Conservation (phyloP, 2,329 filamentous ascomycete species). For the Bimuria novae-zelandiae region DNA sequence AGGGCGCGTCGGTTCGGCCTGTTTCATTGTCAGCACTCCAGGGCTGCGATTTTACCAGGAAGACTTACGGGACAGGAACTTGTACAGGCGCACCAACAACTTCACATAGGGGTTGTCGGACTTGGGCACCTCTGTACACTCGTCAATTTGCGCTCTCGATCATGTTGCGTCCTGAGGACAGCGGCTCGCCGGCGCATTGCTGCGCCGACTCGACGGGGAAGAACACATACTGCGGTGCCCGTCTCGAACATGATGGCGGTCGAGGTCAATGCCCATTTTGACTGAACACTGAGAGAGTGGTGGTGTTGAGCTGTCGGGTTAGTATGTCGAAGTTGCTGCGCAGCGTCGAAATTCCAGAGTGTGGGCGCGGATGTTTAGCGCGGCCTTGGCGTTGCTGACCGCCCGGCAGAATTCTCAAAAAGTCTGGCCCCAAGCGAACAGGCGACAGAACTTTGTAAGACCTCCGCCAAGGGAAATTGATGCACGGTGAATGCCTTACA, state of each 20-base stretch:
- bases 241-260: slow-evolving; percentile 66
- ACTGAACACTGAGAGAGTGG: slow-evolving; percentile 36
- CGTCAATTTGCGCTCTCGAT: slow-evolving; percentile 43
- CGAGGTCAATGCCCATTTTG: slow-evolving; percentile 51
- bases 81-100: slow-evolving; percentile 97
- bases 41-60: slow-evolving; percentile 13
- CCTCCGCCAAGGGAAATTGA: too few species aligned
- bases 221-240: slow-evolving; percentile 67
- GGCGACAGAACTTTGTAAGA: too few species aligned
- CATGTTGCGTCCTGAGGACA: slow-evolving; percentile 47
- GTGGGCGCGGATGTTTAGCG: slow-evolving; percentile 24
- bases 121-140: slow-evolving; percentile 62
- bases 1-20: slow-evolving; percentile 95
- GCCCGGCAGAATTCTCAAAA: slow-evolving; percentile 22
- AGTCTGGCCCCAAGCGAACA: too few species aligned
- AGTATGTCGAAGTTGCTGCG: slow-evolving; percentile 27
- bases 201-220: slow-evolving; percentile 47
- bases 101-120: slow-evolving; percentile 98
- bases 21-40: slow-evolving; percentile 33
- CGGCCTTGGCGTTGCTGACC: slow-evolving; percentile 22
- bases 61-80: slow-evolving; percentile 89
- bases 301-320: slow-evolving; percentile 39
- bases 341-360: slow-evolving; percentile 20
- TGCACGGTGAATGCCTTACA: too few species aligned
- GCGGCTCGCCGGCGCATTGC: slow-evolving; percentile 44